Evolutionary conservation across 202 grass and related monocot genomes (phyloP), one percentile per base, ranked within the genome.

Genomic region (Setaria viridis): DNA sequence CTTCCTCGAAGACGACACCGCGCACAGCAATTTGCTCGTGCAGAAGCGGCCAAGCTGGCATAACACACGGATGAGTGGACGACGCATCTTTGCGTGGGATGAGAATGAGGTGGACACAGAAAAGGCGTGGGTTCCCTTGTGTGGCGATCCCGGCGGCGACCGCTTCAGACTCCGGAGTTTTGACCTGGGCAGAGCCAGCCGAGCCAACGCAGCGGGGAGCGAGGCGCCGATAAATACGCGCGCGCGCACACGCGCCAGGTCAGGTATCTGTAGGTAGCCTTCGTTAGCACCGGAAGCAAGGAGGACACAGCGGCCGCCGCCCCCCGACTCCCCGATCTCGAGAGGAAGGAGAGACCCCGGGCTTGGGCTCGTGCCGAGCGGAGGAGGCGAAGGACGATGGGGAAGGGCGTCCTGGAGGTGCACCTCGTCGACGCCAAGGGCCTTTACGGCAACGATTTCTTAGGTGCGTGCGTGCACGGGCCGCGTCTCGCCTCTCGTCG

Each of bases 371-470:
- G 30, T 5, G 1, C 3, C 30, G 10, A 7, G 16, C 30, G 84
- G 74, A 25, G 33, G 54, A 11, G 33, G 54, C 13, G 5, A 16
- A 72, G 54, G 43, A 39, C 55, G 25, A 97, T 94, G 94, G 89
- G 79, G 46, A 88, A 87, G 35, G 94, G 89, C 42, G 54, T 91
- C n/a, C 87, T 94, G 70, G 91, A 97, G 79, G 87, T 92, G 79
- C 79, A 85, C 68, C 89, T 97, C 47, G 86, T 97, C 55, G 93
- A 94, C 77, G 92, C 93, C 82, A 94, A 91, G 86, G 86, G 90
- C 17, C 84, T 99, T 35, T 56, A 56, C 53, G 88, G 86, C 81
- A 88, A 33, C 68, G 97, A 99, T 90, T 88, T 93, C 66, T 37
- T 95, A 87, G 91, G 97, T 10, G 60, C 67, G 82, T 76, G 49